These are phyloP conservation scores for Magnusiomyces paraingens DNA, from an alignment of 1,139 yeast species.

Conservation along the genomic window DNA sequence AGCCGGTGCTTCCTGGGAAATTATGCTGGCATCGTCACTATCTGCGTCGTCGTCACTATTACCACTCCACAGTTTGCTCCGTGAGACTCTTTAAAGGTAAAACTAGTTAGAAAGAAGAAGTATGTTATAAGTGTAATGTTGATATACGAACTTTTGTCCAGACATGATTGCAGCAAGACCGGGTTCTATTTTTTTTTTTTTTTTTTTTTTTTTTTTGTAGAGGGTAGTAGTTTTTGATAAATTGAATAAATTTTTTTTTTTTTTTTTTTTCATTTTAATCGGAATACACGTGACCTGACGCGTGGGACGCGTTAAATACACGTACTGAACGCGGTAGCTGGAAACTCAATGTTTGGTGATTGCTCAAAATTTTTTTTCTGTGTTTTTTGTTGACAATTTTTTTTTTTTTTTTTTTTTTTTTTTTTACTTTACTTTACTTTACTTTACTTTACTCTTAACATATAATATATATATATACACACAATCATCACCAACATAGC, in stretches of 20 bases:
- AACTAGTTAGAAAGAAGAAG: neutral
- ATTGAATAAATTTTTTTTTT: neutral
- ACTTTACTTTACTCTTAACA: too few species aligned
- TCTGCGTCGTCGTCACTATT: constrained; percentile 2
- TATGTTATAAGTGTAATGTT: neutral
- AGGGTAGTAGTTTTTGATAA: neutral
- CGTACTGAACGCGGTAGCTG: too few species aligned
- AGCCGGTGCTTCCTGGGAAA: neutral
- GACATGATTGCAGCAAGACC: constrained; percentile 6
- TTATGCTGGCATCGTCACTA: too few species aligned
- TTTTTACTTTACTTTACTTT: neutral
- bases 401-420: neutral
- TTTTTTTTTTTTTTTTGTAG: neutral
- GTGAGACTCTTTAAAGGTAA: constrained; percentile 17
- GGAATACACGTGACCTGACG: too few species aligned
- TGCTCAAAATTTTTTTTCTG: neutral
- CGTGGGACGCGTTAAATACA: neutral
- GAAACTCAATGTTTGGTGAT: neutral
- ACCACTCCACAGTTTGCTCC: constrained; percentile 16
- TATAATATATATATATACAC: neutral
- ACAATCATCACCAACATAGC: neutral
- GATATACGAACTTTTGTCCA: constrained; percentile 5
- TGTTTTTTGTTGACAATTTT: neutral
- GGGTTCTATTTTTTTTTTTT: neutral
- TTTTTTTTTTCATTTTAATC: too few species aligned